Evolutionary conservation across 2,329 filamentous ascomycete species (phyloP).

Genomic region (Colletotrichum musae): DNA sequence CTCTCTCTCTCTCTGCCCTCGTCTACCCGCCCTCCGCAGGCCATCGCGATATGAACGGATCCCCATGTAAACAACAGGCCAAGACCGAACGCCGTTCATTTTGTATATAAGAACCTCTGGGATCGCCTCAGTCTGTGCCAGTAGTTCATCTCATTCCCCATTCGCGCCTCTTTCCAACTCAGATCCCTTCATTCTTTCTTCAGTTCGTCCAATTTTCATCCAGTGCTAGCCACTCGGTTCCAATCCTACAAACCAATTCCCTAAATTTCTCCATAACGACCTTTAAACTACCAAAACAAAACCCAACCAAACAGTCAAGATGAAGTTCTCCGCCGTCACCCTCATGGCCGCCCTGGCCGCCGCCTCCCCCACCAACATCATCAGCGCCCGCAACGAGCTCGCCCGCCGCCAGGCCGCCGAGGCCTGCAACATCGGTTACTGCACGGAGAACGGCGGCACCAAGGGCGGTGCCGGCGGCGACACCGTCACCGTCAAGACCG

Average conservation of each 20-base stretch:
- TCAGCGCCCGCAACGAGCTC: slow-evolving; percentile 37
- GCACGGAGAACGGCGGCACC: slow-evolving; percentile 51
- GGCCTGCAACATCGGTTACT: slow-evolving; percentile 49
- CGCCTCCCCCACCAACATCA: slow-evolving; percentile 36
- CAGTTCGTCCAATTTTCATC: slow-evolving; percentile 17
- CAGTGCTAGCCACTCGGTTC: slow-evolving; percentile 30
- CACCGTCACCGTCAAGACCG: slow-evolving; percentile 48
- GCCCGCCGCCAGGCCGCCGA: slow-evolving; percentile 38
- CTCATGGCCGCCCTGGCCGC: slow-evolving; percentile 37
- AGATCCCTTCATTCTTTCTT: slow-evolving; percentile 16
- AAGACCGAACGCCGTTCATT: not conserved
- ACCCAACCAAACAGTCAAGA: slow-evolving; percentile 13
- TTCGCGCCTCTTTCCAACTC: not conserved
- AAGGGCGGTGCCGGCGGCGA: slow-evolving; percentile 48
- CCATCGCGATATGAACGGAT: not conserved
- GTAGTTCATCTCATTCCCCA: not conserved
- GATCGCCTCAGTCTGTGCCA: slow-evolving; percentile 1
- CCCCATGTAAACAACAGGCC: not conserved
- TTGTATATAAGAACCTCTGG: slow-evolving; percentile 22
- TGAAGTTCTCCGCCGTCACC: slow-evolving; percentile 39
- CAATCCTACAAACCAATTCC: not conserved
- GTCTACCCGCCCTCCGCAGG: not conserved
- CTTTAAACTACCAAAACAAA: not conserved
- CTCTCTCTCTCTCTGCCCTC: not conserved
- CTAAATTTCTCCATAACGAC: not conserved